Percentiles rank a stretch among this genome's conserved stretches.
phyloP scores from a whole-genome alignment of 2,329 filamentous ascomycete genomes.

The Fusarium globosum region DNA sequence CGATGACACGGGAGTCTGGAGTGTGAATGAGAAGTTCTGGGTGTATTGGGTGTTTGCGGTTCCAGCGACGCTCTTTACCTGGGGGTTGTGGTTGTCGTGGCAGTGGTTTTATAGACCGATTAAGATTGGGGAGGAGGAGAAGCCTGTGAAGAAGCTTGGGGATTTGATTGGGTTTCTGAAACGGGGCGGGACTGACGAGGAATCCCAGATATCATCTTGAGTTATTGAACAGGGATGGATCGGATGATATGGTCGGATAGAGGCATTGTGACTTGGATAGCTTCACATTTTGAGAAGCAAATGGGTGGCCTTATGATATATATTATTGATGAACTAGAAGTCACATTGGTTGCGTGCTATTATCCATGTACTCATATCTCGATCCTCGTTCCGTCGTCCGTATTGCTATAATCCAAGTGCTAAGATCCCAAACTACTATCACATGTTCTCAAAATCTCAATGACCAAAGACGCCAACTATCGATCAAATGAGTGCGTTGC shows the following conservation, averaged over 20 bases:
- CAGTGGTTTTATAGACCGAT: not conserved
- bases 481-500: not conserved
- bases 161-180: not conserved
- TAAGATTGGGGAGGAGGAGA: slow-evolving; percentile 21
- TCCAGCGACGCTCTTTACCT: slow-evolving; percentile 43
- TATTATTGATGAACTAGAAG: too few species aligned
- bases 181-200: not conserved
- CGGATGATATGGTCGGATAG: not conserved
- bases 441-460: not conserved
- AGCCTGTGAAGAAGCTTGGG: not conserved
- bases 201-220: not conserved
- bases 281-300: not conserved
- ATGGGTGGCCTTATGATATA: not conserved
- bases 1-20: slow-evolving; percentile 40
- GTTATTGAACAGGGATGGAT: not conserved
- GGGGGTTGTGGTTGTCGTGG: slow-evolving; percentile 36
- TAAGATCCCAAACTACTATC: not conserved
- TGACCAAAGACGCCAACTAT: not conserved
- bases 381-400: not conserved
- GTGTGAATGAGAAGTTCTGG: slow-evolving; percentile 50
- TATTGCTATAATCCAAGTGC: not conserved
- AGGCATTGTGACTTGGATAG: not conserved
- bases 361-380: not conserved
- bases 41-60: slow-evolving; percentile 50
- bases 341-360: not conserved